Evolutionary conservation across 2,329 filamentous ascomycete species (phyloP).

Genomic region (Aspergillus cejpii): DNA sequence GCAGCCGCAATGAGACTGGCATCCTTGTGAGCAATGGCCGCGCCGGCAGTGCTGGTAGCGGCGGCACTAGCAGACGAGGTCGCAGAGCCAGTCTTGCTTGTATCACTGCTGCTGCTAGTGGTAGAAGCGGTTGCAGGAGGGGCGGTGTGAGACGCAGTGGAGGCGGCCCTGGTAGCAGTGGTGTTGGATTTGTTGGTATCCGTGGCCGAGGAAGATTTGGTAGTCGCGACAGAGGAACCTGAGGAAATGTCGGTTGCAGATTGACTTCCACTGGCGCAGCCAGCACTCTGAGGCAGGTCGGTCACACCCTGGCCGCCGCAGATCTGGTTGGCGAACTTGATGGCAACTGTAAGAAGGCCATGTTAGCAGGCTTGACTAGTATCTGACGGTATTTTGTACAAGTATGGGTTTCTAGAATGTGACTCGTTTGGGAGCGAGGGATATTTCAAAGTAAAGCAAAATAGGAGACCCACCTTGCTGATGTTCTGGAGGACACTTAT

Average conservation of each 20-base stretch:
- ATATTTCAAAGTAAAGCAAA: not conserved
- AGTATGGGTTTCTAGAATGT: too few relatives aligned
- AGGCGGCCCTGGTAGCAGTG: not conserved
- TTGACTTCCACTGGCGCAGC: constrained; percentile 18
- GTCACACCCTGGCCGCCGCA: constrained; percentile 36
- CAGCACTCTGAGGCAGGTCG: constrained; percentile 29
- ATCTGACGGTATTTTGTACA: too few relatives aligned
- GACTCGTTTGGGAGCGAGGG: too few relatives aligned
- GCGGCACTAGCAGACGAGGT: constrained; percentile 8
- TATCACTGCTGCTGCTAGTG: not conserved
- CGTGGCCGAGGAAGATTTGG: constrained; percentile 16
- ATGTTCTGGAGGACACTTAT: constrained; percentile 39
- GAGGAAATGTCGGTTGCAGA: constrained; percentile 14
- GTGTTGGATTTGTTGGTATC: constrained; percentile 15
- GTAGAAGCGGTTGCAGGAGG: not conserved
- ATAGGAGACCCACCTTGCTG: constrained; percentile 33
- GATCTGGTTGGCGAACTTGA: constrained; percentile 34
- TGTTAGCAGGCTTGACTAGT: constrained; percentile 4
- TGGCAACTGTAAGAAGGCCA: constrained; percentile 22
- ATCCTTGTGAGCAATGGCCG: constrained; percentile 19
- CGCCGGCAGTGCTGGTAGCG: constrained; percentile 19
- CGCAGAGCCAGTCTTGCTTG: not conserved
- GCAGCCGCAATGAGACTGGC: constrained; percentile 25
- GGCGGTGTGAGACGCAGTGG: not conserved
- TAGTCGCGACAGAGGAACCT: not conserved